Evolutionary conservation across 73 alveolate species (phyloP), one percentile per base, ranked within the genome.

Genomic region (Blepharisma stoltei): DNA sequence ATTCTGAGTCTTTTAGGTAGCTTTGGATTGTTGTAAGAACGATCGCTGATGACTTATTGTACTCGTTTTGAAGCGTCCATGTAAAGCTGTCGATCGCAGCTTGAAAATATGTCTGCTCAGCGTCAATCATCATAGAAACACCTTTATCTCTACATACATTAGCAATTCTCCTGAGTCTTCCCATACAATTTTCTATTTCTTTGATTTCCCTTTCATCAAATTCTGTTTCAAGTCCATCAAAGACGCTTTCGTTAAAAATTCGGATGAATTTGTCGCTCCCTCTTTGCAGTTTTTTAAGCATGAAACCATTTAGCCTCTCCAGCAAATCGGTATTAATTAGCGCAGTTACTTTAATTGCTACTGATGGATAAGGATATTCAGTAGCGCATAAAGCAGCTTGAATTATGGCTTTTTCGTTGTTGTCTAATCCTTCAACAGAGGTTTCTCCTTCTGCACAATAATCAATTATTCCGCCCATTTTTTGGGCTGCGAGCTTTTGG

Each of bases 31-130:
- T 91, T 76, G 82, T 90, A 67, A 86, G 70, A 14, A 90, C 77
- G 45, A 82, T 75, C 4, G 75, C 87, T 7, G 83, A 73, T 0
- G 43, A 82, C 68, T 76, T 77, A 85, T 90, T 83, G 77, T 47
- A 82, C 67, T 53, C 54, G 6, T 73, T 43, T n/a, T 71, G 71
- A 37, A 84, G 43, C 79, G 75, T 53, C 23, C 67, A 37, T 20
- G 92, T 80, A 5, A 83, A 6, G 14, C 87, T 78, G 66, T 83
- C 94, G 6, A 90, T 47, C 20, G 91, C 88, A 37, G 55, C 38
- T 80, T 89, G 87, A 78, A 89, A 84, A 80, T 83, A 89, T 65
- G 92, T 11, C 70, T 89, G 83, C 67, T 89, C 96, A 5, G 96
- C 96, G 70, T 89, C 96, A 21, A 89, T 77, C 66, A 87, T 78